phyloP scores from a whole-genome alignment of 2,329 filamentous ascomycete species.

The Trichoderma sp. region DNA sequence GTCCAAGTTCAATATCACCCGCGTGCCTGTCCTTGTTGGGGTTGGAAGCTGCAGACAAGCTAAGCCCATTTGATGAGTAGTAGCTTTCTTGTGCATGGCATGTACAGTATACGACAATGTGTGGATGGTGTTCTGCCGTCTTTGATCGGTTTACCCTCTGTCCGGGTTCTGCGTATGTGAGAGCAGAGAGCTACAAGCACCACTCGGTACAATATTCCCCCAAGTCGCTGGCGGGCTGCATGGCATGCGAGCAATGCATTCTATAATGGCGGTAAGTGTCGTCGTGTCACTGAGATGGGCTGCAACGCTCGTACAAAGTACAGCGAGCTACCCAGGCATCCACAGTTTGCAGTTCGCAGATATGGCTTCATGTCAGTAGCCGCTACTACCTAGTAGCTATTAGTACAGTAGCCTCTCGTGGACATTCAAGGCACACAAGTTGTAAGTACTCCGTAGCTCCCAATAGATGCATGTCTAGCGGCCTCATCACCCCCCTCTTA shows the following conservation, averaged over 20 bases:
- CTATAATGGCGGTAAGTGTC: neutral
- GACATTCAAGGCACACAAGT: slow-evolving; percentile 5
- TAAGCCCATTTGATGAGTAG: slow-evolving; percentile 14
- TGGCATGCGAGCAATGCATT: neutral
- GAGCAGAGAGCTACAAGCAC: neutral
- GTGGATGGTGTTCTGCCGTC: neutral
- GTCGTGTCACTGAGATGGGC: neutral
- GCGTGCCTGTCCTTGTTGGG: neutral
- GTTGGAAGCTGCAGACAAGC: neutral
- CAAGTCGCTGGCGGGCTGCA: neutral
- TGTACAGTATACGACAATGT: neutral
- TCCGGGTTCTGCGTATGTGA: neutral
- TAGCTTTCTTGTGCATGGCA: neutral
- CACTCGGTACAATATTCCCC: neutral
- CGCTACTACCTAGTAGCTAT: neutral
- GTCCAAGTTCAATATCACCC: neutral
- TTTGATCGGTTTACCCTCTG: neutral
- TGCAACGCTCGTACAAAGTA: neutral
- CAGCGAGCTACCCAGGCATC: neutral
- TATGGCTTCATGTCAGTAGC: slow-evolving; percentile 8
- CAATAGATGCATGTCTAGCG: slow-evolving; percentile 12
- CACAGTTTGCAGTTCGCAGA: slow-evolving; percentile 12
- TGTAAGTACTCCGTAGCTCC: neutral
- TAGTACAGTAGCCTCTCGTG: neutral
- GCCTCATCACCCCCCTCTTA: neutral